Conservation (phyloP, 2,329 filamentous ascomycete genomes). For the Rutstroemia sp. region DNA sequence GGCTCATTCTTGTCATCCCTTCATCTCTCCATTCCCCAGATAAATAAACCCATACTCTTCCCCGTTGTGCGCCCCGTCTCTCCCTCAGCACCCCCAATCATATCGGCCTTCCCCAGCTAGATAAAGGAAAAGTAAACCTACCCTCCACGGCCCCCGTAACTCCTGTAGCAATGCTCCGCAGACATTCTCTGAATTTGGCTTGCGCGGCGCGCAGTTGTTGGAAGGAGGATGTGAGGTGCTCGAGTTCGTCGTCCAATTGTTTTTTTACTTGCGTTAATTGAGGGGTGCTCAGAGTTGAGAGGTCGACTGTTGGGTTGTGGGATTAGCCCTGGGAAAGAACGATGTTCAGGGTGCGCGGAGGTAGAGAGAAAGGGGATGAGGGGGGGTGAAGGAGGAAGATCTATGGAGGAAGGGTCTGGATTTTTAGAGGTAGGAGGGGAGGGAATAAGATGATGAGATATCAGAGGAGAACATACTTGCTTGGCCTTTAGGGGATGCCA, state of each 20-base stretch:
- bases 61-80: background rate
- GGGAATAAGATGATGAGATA: no score
- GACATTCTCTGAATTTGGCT: conserved; percentile 84
- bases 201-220: conserved; percentile 84
- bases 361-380: background rate
- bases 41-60: background rate
- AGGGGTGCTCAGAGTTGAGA: conserved; percentile 71
- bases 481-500: no score
- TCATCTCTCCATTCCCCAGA: background rate
- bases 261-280: conserved; percentile 91
- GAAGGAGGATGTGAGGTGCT: conserved; percentile 87
- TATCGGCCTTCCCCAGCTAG: no score
- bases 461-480: no score
- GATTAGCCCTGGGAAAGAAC: background rate
- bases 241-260: conserved; percentile 91
- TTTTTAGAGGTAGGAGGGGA: no score
- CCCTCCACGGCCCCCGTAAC: conserved; percentile 35
- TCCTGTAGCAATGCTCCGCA: conserved; percentile 63
- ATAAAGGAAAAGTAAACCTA: conserved; percentile 11
- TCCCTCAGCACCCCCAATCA: background rate
- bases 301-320: conserved; percentile 43
- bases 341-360: background rate
- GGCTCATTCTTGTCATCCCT: background rate
- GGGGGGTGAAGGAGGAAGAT: no score
- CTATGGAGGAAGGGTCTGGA: no score